These are phyloP conservation scores for Russula sp. DNA, from an alignment of 768 basidiomycete genomes.

Conservation along the genomic window DNA sequence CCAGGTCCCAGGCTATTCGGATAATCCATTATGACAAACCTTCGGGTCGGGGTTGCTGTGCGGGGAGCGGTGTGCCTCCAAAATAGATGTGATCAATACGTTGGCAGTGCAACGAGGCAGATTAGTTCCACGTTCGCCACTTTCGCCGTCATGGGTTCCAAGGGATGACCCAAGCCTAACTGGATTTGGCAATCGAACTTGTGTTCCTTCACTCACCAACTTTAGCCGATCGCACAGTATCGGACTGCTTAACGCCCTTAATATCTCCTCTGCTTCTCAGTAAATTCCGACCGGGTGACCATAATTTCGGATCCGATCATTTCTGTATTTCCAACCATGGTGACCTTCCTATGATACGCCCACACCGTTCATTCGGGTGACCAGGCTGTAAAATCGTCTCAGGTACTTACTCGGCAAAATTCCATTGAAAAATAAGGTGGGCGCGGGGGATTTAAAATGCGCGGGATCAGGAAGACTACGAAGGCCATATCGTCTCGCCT, in stretches of 20 bases:
- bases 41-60: not conserved
- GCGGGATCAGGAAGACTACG: not conserved
- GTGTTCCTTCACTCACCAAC: not conserved
- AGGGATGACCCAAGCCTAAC: not conserved
- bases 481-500: not conserved
- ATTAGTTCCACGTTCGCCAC: not conserved
- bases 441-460: conserved; percentile 9
- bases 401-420: conserved; percentile 9
- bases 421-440: not conserved
- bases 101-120: not conserved
- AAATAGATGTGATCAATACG: not conserved
- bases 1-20: not conserved
- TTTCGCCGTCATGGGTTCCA: not conserved
- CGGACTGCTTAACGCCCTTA: not conserved
- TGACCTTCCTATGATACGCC: conserved; percentile 2
- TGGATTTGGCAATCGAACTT: conserved; percentile 1
- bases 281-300: not conserved
- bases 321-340: conserved; percentile 14
- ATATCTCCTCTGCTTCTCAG: not conserved
- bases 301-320: conserved; percentile 9
- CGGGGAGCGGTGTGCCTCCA: not conserved
- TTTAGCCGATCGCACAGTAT: not conserved
- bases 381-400: not conserved
- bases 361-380: not conserved
- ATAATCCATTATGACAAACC: not conserved